A percentile compares a stretch with the other conserved stretches of the same genome.
phyloP scores from a whole-genome alignment of 352 stramenopile species.

The Globisporangium polare region DNA sequence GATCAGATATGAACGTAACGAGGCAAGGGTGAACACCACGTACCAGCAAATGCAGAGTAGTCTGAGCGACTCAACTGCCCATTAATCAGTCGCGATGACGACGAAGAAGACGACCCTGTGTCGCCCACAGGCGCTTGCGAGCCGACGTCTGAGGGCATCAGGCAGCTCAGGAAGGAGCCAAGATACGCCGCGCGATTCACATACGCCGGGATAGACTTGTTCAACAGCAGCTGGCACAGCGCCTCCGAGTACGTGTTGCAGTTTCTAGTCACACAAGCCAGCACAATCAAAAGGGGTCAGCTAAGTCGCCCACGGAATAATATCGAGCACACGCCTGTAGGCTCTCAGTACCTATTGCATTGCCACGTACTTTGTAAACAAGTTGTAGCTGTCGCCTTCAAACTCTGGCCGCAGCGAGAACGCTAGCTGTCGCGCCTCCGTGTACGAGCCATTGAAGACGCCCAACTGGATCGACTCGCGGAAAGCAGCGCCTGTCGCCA shows the following conservation, averaged over 20 bases:
- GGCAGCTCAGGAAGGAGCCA: constrained; percentile 85
- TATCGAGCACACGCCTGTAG: too few relatives aligned
- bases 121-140: constrained; percentile 58
- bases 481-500: constrained; percentile 73
- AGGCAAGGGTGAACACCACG: background rate
- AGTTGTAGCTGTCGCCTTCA: constrained; percentile 86
- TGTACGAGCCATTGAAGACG: constrained; percentile 77
- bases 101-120: background rate
- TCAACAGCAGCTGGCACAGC: constrained; percentile 77
- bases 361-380: constrained; percentile 72
- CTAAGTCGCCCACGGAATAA: background rate
- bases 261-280: constrained; percentile 43
- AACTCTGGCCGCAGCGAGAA: constrained; percentile 87
- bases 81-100: constrained; percentile 15
- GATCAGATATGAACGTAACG: background rate
- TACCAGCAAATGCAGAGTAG: constrained; percentile 68
- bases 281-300: background rate
- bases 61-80: constrained; percentile 25
- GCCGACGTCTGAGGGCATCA: constrained; percentile 54
- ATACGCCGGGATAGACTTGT: constrained; percentile 80
- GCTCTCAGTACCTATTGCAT: too few relatives aligned
- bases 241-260: constrained; percentile 94
- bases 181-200: constrained; percentile 93
- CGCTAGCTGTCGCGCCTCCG: constrained; percentile 78
- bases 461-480: constrained; percentile 88